A percentile compares a stretch with the other conserved stretches of the same genome.
Conservation (phyloP, 208 protist species). For the Crithidia fasciculata region DNA sequence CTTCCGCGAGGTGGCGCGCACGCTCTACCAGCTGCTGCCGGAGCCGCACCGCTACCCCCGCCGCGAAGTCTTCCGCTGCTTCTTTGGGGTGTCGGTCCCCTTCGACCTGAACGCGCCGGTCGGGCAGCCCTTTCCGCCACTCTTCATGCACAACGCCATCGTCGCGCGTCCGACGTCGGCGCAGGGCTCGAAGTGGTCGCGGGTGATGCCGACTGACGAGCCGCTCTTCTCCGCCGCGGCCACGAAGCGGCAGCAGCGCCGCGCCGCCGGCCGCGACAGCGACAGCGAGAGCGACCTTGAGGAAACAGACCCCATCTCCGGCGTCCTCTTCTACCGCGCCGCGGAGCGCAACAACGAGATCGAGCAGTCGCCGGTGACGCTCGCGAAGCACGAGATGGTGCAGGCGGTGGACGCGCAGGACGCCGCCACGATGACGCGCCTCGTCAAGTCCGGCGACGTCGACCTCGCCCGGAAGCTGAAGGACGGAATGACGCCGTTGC, state of each 20-base stretch:
- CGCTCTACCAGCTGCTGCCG: conserved; percentile 71
- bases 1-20: conserved; percentile 78
- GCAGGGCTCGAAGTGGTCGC: conserved; percentile 62
- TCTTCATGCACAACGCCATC: conserved; percentile 80
- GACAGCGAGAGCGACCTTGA: conserved; percentile 90
- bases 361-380: conserved; percentile 57
- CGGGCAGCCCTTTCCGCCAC: conserved; percentile 64
- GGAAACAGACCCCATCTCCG: conserved; percentile 67
- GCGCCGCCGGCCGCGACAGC: conserved; percentile 70
- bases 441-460: conserved; percentile 56
- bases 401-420: conserved; percentile 64
- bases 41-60: conserved; percentile 82
- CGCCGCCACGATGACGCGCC: conserved; percentile 40
- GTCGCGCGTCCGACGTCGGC: conserved; percentile 48
- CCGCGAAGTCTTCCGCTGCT: conserved; percentile 84
- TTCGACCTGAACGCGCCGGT: conserved; percentile 76
- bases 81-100: conserved; percentile 65
- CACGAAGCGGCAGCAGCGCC: conserved; percentile 61
- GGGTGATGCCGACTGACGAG: conserved; percentile 59
- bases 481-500: conserved; percentile 85
- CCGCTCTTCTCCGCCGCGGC: conserved; percentile 45
- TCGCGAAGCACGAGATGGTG: conserved; percentile 69
- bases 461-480: conserved; percentile 57
- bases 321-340: conserved; percentile 80
- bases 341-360: conserved; percentile 71